Conservation (phyloP, 164 flowering plant species). For the Tetrastigma voinierianum region DNA sequence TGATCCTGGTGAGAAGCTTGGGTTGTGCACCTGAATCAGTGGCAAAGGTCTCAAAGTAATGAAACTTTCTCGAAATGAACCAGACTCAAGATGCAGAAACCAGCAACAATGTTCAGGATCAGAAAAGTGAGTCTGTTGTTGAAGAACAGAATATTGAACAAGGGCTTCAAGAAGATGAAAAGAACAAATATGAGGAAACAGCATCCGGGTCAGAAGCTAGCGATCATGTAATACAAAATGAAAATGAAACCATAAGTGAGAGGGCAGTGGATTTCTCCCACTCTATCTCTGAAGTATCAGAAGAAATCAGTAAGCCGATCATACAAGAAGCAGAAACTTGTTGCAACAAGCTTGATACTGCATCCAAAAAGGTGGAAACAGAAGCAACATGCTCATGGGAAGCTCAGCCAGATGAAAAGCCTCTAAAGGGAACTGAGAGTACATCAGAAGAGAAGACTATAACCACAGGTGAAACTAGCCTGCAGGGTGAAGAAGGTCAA, state of each 20-base stretch:
- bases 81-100: constrained; percentile 8
- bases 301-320: no score
- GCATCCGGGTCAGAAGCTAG: constrained; percentile 7
- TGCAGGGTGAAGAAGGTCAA: not conserved
- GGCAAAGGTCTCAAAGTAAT: constrained; percentile 10
- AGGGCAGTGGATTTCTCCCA: no score
- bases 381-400: no score
- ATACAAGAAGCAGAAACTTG: no score
- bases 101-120: constrained; percentile 10
- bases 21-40: constrained; percentile 13
- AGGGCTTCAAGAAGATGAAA: constrained; percentile 15
- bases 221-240: constrained; percentile 9
- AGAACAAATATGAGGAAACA: constrained; percentile 9
- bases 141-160: constrained; percentile 11
- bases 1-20: constrained; percentile 10
- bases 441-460: no score
- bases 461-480: no score
- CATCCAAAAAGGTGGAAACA: no score
- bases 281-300: no score
- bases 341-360: no score
- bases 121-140: constrained; percentile 1
- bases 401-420: no score
- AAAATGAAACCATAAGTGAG: constrained; percentile 15
- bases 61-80: constrained; percentile 11
- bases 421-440: no score